Conservation (phyloP, 495 filamentous ascomycete species). For the Umbilicaria muhlenbergii region DNA sequence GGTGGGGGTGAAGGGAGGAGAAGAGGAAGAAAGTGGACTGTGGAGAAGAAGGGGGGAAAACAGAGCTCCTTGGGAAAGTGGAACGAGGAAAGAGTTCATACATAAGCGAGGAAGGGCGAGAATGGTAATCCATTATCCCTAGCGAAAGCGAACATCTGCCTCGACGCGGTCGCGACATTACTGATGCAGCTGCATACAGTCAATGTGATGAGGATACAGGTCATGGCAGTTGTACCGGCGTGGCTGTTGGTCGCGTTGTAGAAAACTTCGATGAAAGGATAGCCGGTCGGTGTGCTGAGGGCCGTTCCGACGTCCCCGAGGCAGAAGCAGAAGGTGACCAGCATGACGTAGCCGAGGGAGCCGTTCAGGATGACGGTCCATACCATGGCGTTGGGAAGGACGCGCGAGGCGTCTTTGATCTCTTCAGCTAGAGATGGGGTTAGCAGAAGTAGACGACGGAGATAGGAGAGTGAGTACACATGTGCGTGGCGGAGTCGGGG, state of each 20-base stretch:
- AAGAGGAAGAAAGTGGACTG: not conserved
- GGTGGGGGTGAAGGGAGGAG: not conserved
- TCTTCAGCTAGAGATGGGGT: conserved; percentile 17
- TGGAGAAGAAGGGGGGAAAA: not conserved
- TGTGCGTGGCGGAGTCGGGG: conserved; percentile 31
- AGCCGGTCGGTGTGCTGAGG: conserved; percentile 14
- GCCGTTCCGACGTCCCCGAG: conserved; percentile 20
- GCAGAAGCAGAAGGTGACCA: conserved; percentile 23
- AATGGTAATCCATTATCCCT: conserved; percentile 27
- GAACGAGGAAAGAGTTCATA: conserved; percentile 13
- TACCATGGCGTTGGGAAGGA: conserved; percentile 19
- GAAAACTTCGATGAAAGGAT: conserved; percentile 36
- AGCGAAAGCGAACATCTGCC: conserved; percentile 26
- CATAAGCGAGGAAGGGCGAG: conserved; percentile 16
- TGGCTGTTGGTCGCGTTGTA: conserved; percentile 26
- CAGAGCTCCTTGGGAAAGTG: too few species aligned
- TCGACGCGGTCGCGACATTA: conserved; percentile 19
- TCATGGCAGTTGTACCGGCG: conserved; percentile 16
- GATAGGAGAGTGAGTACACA: conserved; percentile 9
- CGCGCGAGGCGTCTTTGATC: conserved; percentile 21
- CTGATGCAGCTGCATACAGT: conserved; percentile 16
- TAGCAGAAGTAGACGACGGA: not conserved
- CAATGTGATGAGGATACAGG: conserved; percentile 18
- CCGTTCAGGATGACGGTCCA: conserved; percentile 21
- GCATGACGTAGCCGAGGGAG: conserved; percentile 20